Conservation (phyloP, 805 yeast species). For the Lipomyces yamadae region DNA sequence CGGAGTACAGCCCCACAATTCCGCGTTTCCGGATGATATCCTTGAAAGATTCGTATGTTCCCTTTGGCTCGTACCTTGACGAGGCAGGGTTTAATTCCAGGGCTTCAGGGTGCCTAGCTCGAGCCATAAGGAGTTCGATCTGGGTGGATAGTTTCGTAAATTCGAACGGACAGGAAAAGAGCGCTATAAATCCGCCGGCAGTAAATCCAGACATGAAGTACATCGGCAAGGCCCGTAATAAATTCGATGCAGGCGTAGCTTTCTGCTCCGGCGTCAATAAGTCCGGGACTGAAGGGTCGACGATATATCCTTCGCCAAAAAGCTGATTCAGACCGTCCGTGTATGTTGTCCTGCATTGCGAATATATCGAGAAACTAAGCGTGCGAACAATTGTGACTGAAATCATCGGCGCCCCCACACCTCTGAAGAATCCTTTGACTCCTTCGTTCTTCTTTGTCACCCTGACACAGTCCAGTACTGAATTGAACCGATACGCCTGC, state of each 20-base stretch:
- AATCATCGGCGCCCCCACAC: conserved; percentile 50
- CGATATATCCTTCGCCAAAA: conserved; percentile 22
- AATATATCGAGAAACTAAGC: conserved; percentile 66
- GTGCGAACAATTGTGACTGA: conserved; percentile 57
- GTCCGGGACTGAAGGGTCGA: conserved; percentile 25
- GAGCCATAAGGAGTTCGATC: conserved; percentile 54
- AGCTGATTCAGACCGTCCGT: conserved; percentile 15
- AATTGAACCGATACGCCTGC: conserved; percentile 73
- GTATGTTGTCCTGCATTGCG: conserved; percentile 55
- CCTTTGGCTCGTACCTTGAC: conserved; percentile 38
- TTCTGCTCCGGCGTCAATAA: conserved; percentile 24
- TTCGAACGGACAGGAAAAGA: conserved; percentile 83
- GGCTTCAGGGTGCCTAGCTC: conserved; percentile 40
- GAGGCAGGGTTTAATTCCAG: conserved; percentile 45
- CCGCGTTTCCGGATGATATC: conserved; percentile 68
- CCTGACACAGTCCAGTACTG: conserved; percentile 61
- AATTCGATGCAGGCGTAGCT: conserved; percentile 20
- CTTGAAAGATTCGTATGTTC: conserved; percentile 54
- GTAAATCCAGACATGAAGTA: conserved; percentile 58
- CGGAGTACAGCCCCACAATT: conserved; percentile 68
- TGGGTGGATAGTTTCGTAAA: conserved; percentile 82
- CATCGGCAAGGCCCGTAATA: conserved; percentile 31
- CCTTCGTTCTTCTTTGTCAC: conserved; percentile 68
- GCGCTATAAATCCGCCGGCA: conserved; percentile 67
- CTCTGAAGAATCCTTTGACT: conserved; percentile 70